Conservation (phyloP, 169 alveolate species). For the Eimeria sp. region DNA sequence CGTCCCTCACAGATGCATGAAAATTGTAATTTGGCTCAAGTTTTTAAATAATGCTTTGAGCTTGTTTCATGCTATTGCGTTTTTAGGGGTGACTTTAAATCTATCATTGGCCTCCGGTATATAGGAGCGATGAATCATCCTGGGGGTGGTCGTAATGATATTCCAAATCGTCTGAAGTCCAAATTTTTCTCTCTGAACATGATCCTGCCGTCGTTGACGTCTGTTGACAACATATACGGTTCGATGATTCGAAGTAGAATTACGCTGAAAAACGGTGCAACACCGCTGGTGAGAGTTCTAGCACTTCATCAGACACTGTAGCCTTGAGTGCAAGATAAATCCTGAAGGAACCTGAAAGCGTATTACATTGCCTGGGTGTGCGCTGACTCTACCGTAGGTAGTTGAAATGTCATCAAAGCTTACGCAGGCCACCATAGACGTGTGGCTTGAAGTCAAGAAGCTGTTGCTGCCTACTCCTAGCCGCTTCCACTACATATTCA, state of each 20-base stretch:
- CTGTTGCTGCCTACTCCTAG: constrained; percentile 91
- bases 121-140: constrained; percentile 98
- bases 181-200: constrained; percentile 97
- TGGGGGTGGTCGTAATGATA: constrained; percentile 98
- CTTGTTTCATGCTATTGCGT: background rate
- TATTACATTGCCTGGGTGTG: background rate
- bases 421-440: constrained; percentile 95
- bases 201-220: constrained; percentile 96
- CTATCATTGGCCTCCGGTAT: constrained; percentile 94
- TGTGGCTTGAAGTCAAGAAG: constrained; percentile 91
- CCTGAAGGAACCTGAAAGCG: background rate
- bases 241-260: constrained; percentile 95
- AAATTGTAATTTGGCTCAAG: background rate
- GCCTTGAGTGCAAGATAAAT: background rate
- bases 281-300: constrained; percentile 42
- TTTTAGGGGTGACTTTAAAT: constrained; percentile 95
- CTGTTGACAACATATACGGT: constrained; percentile 98
- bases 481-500: constrained; percentile 98
- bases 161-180: constrained; percentile 98
- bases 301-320: background rate
- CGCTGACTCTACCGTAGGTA: constrained; percentile 85
- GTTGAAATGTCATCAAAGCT: constrained; percentile 91
- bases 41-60: background rate
- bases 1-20: background rate
- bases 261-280: constrained; percentile 90